Conservation (phyloP, 768 basidiomycete species). For the Goffeauzyma gilvescens region DNA sequence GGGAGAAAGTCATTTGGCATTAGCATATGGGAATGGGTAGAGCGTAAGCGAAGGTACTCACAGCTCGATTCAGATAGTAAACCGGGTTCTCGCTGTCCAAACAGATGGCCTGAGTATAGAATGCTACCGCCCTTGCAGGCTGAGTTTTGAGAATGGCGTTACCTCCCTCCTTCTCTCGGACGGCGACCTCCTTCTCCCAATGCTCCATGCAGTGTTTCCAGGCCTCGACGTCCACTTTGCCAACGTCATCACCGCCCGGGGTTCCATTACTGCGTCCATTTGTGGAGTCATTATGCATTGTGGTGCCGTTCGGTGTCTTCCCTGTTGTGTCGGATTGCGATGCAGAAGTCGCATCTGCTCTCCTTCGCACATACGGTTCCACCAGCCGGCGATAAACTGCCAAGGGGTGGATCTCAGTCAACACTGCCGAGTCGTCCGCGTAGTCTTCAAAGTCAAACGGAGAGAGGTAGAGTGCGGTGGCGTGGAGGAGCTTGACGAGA, state of each 20-base stretch:
- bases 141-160: conserved; percentile 21
- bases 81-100: conserved; percentile 31
- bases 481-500: conserved; percentile 30
- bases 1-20: too few relatives aligned
- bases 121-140: conserved; percentile 21
- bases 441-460: conserved; percentile 30
- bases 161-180: conserved; percentile 25
- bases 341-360: conserved; percentile 9
- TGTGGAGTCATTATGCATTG: neutral
- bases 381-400: conserved; percentile 28
- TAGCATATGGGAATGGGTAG: too few relatives aligned
- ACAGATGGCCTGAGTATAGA: conserved; percentile 31
- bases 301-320: neutral
- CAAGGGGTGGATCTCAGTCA: conserved; percentile 27
- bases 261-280: neutral
- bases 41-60: conserved; percentile 3
- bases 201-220: conserved; percentile 31
- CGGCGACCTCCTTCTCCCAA: conserved; percentile 31
- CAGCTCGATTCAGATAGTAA: conserved; percentile 30
- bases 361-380: conserved; percentile 16
- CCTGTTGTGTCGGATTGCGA: conserved; percentile 12
- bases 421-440: conserved; percentile 22
- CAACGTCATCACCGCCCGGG: conserved; percentile 1
- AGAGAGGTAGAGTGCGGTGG: conserved; percentile 23
- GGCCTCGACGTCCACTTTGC: conserved; percentile 14